Evolutionary conservation across 2,329 filamentous ascomycete species (phyloP).

Genomic region (Neoascochyta sp.): DNA sequence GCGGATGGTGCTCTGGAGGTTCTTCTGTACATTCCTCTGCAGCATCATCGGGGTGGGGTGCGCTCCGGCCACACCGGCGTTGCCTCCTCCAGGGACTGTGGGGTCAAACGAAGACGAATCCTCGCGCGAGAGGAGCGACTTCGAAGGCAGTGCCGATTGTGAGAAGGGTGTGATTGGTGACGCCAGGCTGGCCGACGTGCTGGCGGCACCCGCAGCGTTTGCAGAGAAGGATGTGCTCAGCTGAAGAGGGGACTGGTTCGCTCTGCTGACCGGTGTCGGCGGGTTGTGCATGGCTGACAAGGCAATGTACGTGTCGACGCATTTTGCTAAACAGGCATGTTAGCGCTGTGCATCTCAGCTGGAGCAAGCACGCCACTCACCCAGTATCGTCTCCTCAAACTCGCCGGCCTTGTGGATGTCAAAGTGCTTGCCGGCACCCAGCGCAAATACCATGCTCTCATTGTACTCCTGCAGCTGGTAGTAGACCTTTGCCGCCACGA

Average conservation of each 20-base stretch:
- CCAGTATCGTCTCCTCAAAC: conserved; percentile 98
- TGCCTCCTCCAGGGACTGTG: conserved; percentile 54
- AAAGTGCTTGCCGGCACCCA: conserved; percentile 92
- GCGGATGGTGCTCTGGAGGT: conserved; percentile 79
- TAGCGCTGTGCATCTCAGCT: conserved; percentile 5
- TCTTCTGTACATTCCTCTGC: conserved; percentile 70
- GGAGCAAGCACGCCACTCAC: conserved; percentile 38
- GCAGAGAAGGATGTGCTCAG: conserved; percentile 76
- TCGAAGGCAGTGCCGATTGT: conserved; percentile 86
- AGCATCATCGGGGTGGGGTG: conserved; percentile 62
- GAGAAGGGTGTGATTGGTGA: conserved; percentile 95
- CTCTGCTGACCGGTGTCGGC: conserved; percentile 47
- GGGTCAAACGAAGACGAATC: conserved; percentile 62
- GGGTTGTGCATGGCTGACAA: conserved; percentile 62
- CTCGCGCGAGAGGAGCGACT: conserved; percentile 86
- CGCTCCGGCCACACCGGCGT: conserved; percentile 51
- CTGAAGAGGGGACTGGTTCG: conserved; percentile 57
- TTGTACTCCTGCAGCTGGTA: conserved; percentile 99
- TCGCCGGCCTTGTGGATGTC: conserved; percentile 86
- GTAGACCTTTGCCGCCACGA: conserved; percentile 96
- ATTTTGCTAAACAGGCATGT: conserved; percentile 62
- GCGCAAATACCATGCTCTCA: conserved; percentile 97
- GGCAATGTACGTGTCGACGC: conserved; percentile 94
- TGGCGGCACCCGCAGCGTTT: conserved; percentile 61
- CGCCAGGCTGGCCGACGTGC: conserved; percentile 63